A percentile compares a stretch with the other conserved stretches of the same genome.
Conservation (phyloP, 495 filamentous ascomycete species). For the Podospora tetraspora region DNA sequence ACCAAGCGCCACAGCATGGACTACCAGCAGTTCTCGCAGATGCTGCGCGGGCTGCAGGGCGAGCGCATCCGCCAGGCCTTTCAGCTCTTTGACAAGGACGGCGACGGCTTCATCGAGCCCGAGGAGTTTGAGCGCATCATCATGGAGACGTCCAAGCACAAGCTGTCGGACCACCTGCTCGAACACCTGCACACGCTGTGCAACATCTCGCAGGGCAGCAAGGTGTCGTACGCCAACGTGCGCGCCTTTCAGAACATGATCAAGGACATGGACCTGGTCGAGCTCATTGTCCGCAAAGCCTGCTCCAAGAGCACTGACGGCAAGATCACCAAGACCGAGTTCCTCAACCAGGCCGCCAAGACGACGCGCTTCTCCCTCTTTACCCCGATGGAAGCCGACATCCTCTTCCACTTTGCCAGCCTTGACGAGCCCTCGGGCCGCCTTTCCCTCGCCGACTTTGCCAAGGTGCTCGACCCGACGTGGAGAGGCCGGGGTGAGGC, state of each 20-base stretch:
- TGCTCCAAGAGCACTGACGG: conserved; percentile 78
- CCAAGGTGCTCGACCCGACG: conserved; percentile 87
- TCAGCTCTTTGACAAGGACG: conserved; percentile 81
- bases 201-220: conserved; percentile 87
- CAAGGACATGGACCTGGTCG: conserved; percentile 94
- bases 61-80: conserved; percentile 95
- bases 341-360: conserved; percentile 87
- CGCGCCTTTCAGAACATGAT: conserved; percentile 96
- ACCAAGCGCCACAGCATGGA: conserved; percentile 81
- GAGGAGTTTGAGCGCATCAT: conserved; percentile 97
- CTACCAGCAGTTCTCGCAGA: conserved; percentile 96
- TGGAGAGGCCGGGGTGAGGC: conserved; percentile 63
- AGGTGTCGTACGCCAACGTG: conserved; percentile 96
- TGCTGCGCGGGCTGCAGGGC: conserved; percentile 92
- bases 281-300: conserved; percentile 82
- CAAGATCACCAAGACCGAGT: conserved; percentile 89
- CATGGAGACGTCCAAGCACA: conserved; percentile 85
- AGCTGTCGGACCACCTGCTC: conserved; percentile 94
- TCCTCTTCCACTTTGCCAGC: conserved; percentile 96
- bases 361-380: conserved; percentile 89
- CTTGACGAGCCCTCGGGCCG: conserved; percentile 82
- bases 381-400: conserved; percentile 98
- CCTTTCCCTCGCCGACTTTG: conserved; percentile 78
- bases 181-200: conserved; percentile 89
- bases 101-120: conserved; percentile 95